These are phyloP conservation scores for Stellera chamaejasme DNA, from an alignment of 345 rosid genomes.

Conservation along the genomic window DNA sequence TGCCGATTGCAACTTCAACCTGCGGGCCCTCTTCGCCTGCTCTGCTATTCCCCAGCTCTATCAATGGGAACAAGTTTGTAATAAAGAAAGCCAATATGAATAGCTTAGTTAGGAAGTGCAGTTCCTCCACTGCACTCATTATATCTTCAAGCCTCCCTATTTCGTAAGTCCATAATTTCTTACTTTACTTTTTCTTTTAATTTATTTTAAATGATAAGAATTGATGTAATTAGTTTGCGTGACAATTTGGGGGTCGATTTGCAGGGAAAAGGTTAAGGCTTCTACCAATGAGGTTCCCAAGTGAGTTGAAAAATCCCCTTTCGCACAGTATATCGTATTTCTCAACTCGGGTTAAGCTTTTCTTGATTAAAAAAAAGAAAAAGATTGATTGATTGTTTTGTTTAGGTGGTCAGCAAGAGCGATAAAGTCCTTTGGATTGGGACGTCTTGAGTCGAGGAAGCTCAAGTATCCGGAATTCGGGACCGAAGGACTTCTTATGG, in stretches of 20 bases:
- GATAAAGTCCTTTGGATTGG: constrained; percentile 74
- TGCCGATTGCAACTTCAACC: constrained; percentile 28
- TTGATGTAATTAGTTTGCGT: background rate
- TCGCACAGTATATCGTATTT: too few relatives aligned
- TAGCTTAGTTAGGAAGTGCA: constrained; percentile 21
- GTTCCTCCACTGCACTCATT: constrained; percentile 29
- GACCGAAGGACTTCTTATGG: constrained; percentile 82
- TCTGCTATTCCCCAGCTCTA: constrained; percentile 24
- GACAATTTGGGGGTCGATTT: constrained; percentile 8
- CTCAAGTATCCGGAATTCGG: constrained; percentile 76
- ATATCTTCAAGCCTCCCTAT: constrained; percentile 63
- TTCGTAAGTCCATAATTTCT: constrained; percentile 23
- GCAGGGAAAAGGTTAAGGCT: constrained; percentile 50
- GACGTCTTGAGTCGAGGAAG: constrained; percentile 85
- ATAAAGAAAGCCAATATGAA: constrained; percentile 20
- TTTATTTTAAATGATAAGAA: background rate
- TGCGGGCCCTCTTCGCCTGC: constrained; percentile 21
- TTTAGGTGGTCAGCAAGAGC: constrained; percentile 92
- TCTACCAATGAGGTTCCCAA: constrained; percentile 46
- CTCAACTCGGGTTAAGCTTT: too few relatives aligned
- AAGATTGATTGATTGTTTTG: constrained; percentile 6
- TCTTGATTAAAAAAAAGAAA: too few relatives aligned
- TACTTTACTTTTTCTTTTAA: background rate
- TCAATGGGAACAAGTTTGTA: constrained; percentile 39
- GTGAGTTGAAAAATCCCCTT: constrained; percentile 32